These are phyloP conservation scores for Ilyonectria sp. DNA, from an alignment of 2,329 filamentous ascomycete genomes.

Conservation along the genomic window DNA sequence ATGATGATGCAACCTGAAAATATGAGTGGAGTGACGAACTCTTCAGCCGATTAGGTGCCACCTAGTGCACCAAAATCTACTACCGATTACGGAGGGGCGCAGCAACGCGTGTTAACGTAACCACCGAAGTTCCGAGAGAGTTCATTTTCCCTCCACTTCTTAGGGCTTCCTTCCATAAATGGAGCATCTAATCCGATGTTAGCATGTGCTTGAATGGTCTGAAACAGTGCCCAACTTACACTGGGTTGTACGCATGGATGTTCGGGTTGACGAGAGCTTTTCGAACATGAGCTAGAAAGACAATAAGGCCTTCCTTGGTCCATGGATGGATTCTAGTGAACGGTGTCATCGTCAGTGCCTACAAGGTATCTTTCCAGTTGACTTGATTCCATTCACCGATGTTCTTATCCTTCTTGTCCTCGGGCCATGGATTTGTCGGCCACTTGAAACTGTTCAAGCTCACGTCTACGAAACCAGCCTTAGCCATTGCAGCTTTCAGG, in stretches of 20 bases:
- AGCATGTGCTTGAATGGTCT: not conserved
- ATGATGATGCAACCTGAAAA: too few species aligned
- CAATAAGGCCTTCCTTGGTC: not conserved
- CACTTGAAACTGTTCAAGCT: not conserved
- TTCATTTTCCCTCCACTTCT: not conserved
- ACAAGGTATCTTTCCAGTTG: not conserved
- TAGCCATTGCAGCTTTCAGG: not conserved
- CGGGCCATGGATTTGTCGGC: not conserved
- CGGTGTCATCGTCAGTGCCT: not conserved
- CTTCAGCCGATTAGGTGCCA: too few species aligned
- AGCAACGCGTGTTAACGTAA: too few species aligned
- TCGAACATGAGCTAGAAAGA: not conserved
- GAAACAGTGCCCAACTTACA: not conserved
- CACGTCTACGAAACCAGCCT: not conserved
- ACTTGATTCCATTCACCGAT: not conserved
- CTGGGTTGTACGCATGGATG: not conserved
- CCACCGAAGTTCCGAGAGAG: too few species aligned
- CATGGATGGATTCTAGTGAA: not conserved
- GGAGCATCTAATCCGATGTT: not conserved
- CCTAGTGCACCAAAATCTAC: too few species aligned
- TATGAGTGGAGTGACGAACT: too few species aligned
- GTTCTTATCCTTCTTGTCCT: not conserved
- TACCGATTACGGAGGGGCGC: too few species aligned
- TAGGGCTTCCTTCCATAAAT: not conserved
- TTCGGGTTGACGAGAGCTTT: not conserved